phyloP scores from a whole-genome alignment of 495 filamentous ascomycete species.

The Lasiosphaeria hispida region DNA sequence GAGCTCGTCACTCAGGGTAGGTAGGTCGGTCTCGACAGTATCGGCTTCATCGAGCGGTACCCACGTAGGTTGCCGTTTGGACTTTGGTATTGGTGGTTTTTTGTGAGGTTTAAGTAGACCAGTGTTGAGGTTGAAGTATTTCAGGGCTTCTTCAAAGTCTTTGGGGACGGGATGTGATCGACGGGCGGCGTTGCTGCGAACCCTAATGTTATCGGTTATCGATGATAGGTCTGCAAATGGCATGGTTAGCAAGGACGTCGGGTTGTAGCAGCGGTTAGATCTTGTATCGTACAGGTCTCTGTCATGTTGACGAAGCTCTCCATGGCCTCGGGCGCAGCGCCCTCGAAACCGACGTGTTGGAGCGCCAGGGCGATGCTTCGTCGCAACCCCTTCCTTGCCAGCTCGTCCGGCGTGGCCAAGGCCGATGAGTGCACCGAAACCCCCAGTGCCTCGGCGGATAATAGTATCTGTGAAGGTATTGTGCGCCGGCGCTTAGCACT shows the following conservation, averaged over 20 bases:
- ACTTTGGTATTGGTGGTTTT: constrained; percentile 37
- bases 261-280: neutral
- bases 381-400: constrained; percentile 38
- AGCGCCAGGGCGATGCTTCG: constrained; percentile 40
- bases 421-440: constrained; percentile 6
- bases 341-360: constrained; percentile 42
- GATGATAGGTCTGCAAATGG: constrained; percentile 32
- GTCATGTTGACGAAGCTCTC: constrained; percentile 39
- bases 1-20: constrained; percentile 39
- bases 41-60: constrained; percentile 31
- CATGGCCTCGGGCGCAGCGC: constrained; percentile 38
- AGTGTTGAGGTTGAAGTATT: constrained; percentile 34
- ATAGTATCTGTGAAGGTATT: constrained; percentile 6
- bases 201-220: constrained; percentile 32
- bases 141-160: constrained; percentile 42
- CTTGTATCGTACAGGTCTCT: constrained; percentile 37
- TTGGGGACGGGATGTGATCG: constrained; percentile 34
- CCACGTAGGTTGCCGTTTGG: constrained; percentile 29
- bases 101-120: constrained; percentile 39
- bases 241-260: constrained; percentile 13
- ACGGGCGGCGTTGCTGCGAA: constrained; percentile 35
- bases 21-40: constrained; percentile 33
- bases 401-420: constrained; percentile 22
- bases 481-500: constrained; percentile 34
- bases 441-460: neutral